phyloP scores from a whole-genome alignment of 371 early-diverging fungal species.

The Choanephora cucurbitarum region DNA sequence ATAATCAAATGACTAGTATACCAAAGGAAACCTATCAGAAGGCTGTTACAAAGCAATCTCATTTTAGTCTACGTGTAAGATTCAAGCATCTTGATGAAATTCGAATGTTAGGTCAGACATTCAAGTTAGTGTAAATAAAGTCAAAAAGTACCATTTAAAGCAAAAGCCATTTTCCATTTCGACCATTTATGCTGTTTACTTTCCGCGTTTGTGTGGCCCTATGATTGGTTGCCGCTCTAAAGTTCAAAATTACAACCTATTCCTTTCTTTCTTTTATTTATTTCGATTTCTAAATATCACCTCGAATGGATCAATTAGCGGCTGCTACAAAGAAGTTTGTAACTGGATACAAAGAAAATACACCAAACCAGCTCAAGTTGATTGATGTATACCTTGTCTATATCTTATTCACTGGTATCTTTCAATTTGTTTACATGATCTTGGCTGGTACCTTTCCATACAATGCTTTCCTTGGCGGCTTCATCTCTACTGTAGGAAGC shows the following conservation, averaged over 20 bases:
- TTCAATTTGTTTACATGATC: constrained; percentile 86
- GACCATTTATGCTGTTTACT: too few species aligned
- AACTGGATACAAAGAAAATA: constrained; percentile 59
- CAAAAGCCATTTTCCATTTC: too few species aligned
- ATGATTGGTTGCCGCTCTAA: too few species aligned
- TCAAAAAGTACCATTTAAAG: too few species aligned
- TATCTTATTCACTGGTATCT: constrained; percentile 82
- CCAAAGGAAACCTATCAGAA: neutral
- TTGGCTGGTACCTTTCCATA: constrained; percentile 93
- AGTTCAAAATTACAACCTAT: too few species aligned
- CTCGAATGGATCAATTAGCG: constrained; percentile 25
- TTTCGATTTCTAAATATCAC: neutral
- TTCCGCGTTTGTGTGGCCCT: too few species aligned
- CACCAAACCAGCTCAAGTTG: constrained; percentile 79
- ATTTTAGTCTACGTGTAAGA: neutral
- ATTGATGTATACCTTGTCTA: constrained; percentile 92
- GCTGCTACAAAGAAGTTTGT: constrained; percentile 26
- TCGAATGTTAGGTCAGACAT: too few species aligned
- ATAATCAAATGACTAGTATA: neutral
- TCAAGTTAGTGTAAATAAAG: too few species aligned
- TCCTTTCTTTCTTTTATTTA: constrained; percentile 1
- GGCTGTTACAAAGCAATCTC: neutral
- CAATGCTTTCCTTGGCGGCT: constrained; percentile 95
- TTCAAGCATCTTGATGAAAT: too few species aligned
- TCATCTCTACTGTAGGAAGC: constrained; percentile 88